These are phyloP conservation scores for Exophiala sp. DNA, from an alignment of 2,329 filamentous ascomycete species.

Conservation along the genomic window DNA sequence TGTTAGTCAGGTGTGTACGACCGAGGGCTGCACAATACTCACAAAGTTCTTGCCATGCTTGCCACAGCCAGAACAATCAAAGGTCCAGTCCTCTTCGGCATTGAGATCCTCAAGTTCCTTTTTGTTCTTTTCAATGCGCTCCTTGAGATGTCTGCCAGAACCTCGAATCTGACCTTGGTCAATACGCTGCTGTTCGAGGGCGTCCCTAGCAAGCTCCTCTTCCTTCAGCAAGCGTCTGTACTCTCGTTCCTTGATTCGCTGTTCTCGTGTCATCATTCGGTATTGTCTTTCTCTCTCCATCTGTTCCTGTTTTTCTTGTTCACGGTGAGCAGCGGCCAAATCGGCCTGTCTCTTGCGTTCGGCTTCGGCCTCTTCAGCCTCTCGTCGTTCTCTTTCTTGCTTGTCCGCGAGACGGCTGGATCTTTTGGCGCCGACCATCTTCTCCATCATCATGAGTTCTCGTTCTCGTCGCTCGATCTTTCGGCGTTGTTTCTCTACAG, in stretches of 20 bases:
- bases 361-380: slow-evolving; percentile 65
- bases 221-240: slow-evolving; percentile 75
- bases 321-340: slow-evolving; percentile 55
- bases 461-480: slow-evolving; percentile 70
- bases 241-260: slow-evolving; percentile 79
- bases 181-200: slow-evolving; percentile 64
- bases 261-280: slow-evolving; percentile 75
- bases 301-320: slow-evolving; percentile 56
- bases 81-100: slow-evolving; percentile 80
- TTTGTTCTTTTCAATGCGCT: slow-evolving; percentile 72
- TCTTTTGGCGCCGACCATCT: slow-evolving; percentile 87
- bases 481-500: slow-evolving; percentile 60
- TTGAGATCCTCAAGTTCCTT: slow-evolving; percentile 68
- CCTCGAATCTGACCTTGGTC: slow-evolving; percentile 54
- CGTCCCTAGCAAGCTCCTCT: slow-evolving; percentile 72
- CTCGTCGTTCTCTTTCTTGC: slow-evolving; percentile 67
- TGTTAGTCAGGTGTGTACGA: slow-evolving; percentile 25
- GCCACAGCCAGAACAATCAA: slow-evolving; percentile 85
- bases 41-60: slow-evolving; percentile 74
- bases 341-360: slow-evolving; percentile 61
- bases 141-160: slow-evolving; percentile 74
- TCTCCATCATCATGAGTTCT: slow-evolving; percentile 73
- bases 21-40: slow-evolving; percentile 28
- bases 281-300: slow-evolving; percentile 69
- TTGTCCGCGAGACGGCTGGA: slow-evolving; percentile 84